Conservation (phyloP, 495 filamentous ascomycete genomes). For the Neurospora tetraspora region DNA sequence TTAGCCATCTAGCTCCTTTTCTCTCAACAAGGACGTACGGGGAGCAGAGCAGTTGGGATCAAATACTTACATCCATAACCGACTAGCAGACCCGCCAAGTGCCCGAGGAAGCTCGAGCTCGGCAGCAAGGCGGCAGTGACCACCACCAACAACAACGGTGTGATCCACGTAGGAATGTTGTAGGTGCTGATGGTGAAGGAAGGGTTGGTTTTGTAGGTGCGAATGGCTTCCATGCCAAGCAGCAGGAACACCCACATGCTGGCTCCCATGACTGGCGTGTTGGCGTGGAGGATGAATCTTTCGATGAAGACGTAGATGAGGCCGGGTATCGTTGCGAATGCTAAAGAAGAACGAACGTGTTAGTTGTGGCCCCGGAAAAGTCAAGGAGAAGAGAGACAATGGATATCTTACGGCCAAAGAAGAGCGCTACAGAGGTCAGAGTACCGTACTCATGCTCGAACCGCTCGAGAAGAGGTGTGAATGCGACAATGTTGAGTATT, state of each 20-base stretch:
- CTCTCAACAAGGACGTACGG: neutral
- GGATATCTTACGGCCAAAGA: constrained; percentile 67
- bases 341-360: constrained; percentile 28
- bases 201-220: constrained; percentile 62
- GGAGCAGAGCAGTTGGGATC: neutral
- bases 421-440: constrained; percentile 69
- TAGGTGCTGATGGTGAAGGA: constrained; percentile 62
- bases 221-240: constrained; percentile 71
- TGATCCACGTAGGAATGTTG: constrained; percentile 84
- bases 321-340: constrained; percentile 70
- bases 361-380: neutral
- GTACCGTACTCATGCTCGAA: constrained; percentile 94
- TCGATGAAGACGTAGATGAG: constrained; percentile 63
- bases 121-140: constrained; percentile 66
- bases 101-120: constrained; percentile 73
- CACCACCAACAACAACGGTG: constrained; percentile 65
- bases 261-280: constrained; percentile 66
- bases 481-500: constrained; percentile 65
- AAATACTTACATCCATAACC: constrained; percentile 73
- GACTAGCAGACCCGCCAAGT: constrained; percentile 67
- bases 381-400: neutral
- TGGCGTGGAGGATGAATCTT: constrained; percentile 50
- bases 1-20: neutral
- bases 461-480: constrained; percentile 76
- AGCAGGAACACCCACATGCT: constrained; percentile 87